phyloP scores from a whole-genome alignment of 768 basidiomycete species.

The Rubroboletus satanas region DNA sequence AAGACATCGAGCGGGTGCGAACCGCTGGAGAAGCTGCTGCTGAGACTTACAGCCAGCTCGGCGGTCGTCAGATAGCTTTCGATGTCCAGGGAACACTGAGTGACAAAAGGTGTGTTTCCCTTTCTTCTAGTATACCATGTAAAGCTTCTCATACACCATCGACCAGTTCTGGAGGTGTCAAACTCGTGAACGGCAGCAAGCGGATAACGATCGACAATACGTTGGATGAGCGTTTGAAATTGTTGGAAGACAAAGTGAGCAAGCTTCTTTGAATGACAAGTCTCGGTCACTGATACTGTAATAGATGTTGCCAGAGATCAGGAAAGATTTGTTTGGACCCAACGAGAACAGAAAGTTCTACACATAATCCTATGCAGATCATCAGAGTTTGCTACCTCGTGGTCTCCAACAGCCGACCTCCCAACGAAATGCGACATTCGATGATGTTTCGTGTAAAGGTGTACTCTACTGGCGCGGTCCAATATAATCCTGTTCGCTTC shows the following conservation, averaged over 20 bases:
- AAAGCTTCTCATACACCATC: background rate
- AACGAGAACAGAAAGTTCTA: conserved; percentile 94
- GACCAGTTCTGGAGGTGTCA: conserved; percentile 78
- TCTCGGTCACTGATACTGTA: background rate
- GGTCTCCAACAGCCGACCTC: background rate
- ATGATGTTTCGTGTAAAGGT: background rate
- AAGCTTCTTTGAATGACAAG: background rate
- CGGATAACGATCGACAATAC: conserved; percentile 94
- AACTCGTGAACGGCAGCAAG: conserved; percentile 63
- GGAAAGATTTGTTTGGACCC: conserved; percentile 80
- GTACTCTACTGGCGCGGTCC: background rate
- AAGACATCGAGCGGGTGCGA: conserved; percentile 58
- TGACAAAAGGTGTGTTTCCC: conserved; percentile 57
- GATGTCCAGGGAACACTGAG: conserved; percentile 59
- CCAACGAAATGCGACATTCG: background rate
- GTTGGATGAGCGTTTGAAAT: conserved; percentile 81
- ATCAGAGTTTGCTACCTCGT: background rate
- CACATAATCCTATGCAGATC: conserved; percentile 38
- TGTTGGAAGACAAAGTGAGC: conserved; percentile 86
- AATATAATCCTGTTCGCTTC: background rate
- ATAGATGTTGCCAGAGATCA: conserved; percentile 95
- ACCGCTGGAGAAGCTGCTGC: conserved; percentile 65
- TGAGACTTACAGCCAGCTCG: conserved; percentile 68
- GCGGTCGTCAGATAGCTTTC: conserved; percentile 60
- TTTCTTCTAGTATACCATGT: background rate